Conservation (phyloP, 305 asterid genomes). For the Withania somnifera region DNA sequence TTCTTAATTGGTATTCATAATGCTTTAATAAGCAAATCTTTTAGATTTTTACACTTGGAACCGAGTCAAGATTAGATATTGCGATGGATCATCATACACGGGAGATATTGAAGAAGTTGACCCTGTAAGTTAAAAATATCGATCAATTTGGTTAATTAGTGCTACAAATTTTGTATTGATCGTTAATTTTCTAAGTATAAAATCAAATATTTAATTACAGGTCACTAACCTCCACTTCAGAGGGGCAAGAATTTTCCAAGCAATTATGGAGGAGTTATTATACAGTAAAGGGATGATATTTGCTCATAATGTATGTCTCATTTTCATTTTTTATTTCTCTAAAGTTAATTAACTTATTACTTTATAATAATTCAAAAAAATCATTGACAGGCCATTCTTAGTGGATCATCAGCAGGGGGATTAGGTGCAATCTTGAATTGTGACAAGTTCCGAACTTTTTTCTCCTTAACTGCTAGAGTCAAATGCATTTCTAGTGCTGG, state of each 20-base stretch:
- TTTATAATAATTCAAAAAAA: too few relatives aligned
- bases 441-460: constrained; percentile 38
- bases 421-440: constrained; percentile 7
- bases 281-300: constrained; percentile 57
- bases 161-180: too few relatives aligned
- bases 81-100: background rate
- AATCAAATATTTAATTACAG: background rate
- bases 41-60: constrained; percentile 4
- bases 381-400: constrained; percentile 29
- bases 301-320: constrained; percentile 45
- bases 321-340: too few relatives aligned
- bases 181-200: too few relatives aligned
- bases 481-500: constrained; percentile 79
- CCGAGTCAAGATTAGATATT: background rate
- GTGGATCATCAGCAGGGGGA: constrained; percentile 87
- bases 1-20: too few relatives aligned
- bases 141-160: too few relatives aligned
- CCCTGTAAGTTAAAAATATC: background rate
- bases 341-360: too few relatives aligned
- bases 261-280: constrained; percentile 25
- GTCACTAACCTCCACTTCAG: background rate
- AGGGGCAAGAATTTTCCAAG: background rate
- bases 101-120: background rate
- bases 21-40: too few relatives aligned
- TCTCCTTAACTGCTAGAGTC: constrained; percentile 40